Base-by-base conservation (phyloP, 768 basidiomycete genomes). In the Hortiboletus flavorubellus region DNA sequence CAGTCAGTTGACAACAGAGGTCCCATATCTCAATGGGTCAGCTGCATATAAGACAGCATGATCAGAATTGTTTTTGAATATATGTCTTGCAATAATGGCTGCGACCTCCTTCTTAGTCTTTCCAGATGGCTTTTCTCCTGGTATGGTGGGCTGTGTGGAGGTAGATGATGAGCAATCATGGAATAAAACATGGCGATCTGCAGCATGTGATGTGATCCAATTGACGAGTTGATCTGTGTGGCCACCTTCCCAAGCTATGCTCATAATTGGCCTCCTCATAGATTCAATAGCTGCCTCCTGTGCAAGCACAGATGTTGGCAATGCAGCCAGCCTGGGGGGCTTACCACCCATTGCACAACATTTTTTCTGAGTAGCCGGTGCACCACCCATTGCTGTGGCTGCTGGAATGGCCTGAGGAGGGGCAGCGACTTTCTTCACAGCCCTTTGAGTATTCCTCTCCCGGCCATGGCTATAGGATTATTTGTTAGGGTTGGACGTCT, bases 41-140 rank as follows among this genome's bases (percentile, higher is more conserved):
- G 38, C n/a, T n/a, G 9, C 5, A 5, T 38, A n/a, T 9, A 4
- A 38, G 3, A 9, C 10, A 10, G 43, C 11, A 29, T 56, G 46
- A 18, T 37, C 49, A 15, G 43, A 44, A 47, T 56, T 21, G 7
- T 31, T 12, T 51, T 42, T 11, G 31, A 56, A 56, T 26, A 56
- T 51, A 8, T 47, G 39, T 33, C 47, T 46, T 14, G 39, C 5
- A 5, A 56, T 47, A 3, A 26, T 21, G 8, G 50, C n/a, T 12
- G 38, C 12, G 12, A 56, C 38, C 10, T 51, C 38, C 45, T 46
- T 50, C 29, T 56, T 50, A 23, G 46, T 47, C 55, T 46, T 56
- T 2, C 55, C 50, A 46, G 45, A 56, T 21, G 55, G 50, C 8
- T 46, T 41, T 33, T 52, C 40, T 15, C 30, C 55, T 16, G 38